These are phyloP conservation scores for Euclidium syriacum DNA, from an alignment of 345 rosid species.

Conservation along the genomic window DNA sequence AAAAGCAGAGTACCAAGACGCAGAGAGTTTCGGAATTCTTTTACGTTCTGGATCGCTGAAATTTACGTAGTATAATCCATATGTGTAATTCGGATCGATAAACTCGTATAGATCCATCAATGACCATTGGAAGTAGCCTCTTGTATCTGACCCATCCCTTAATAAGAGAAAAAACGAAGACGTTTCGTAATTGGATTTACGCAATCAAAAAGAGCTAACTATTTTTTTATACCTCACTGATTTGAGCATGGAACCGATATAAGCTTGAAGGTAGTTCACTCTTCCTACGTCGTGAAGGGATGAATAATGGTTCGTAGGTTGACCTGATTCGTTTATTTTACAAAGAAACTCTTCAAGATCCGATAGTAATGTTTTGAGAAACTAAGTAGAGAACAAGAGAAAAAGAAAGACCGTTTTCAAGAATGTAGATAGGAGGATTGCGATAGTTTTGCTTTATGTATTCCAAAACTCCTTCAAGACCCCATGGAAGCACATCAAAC, in stretches of 20 bases:
- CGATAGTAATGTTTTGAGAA: no score
- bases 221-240: conserved; percentile 31
- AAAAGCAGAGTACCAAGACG: conserved; percentile 42
- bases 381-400: no score
- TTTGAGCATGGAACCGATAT: conserved; percentile 40
- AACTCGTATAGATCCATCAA: conserved; percentile 38
- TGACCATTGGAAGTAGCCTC: conserved; percentile 49
- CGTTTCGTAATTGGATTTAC: no score
- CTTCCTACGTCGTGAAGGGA: conserved; percentile 33
- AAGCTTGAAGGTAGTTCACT: conserved; percentile 22
- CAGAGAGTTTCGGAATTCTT: conserved; percentile 41
- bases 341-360: no score
- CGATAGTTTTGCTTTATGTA: conserved; percentile 27
- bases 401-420: conserved; percentile 42
- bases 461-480: conserved; percentile 18
- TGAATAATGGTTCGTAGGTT: conserved; percentile 12
- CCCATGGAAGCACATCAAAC: conserved; percentile 30
- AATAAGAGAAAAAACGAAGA: no score
- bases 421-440: conserved; percentile 38
- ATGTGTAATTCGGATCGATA: conserved; percentile 18
- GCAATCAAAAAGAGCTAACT: neutral
- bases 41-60: conserved; percentile 35
- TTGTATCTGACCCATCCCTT: conserved; percentile 41
- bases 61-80: conserved; percentile 37
- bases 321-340: no score